phyloP scores from a whole-genome alignment of 2,329 filamentous ascomycete genomes.

The Penicillium sp. region DNA sequence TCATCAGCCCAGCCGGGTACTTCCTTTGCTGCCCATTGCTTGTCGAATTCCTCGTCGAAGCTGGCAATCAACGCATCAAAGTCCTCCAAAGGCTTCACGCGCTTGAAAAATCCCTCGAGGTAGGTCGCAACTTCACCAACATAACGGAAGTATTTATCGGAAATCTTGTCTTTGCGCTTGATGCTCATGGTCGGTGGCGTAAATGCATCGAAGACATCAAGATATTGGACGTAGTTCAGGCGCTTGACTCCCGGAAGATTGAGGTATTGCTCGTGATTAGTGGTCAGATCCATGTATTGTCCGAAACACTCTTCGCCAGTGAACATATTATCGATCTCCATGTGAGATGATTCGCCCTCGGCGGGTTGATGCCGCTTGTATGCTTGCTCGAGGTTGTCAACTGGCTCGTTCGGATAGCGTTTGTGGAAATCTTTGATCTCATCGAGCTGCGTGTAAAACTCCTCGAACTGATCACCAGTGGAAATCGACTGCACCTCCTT shows the following conservation, averaged over 20 bases:
- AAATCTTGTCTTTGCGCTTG: constrained; percentile 81
- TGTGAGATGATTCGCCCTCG: constrained; percentile 63
- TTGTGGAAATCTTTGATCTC: constrained; percentile 85
- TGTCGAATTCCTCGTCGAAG: constrained; percentile 83
- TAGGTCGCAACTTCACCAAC: constrained; percentile 78
- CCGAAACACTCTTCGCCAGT: constrained; percentile 94
- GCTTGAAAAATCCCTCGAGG: constrained; percentile 82
- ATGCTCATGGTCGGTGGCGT: constrained; percentile 70
- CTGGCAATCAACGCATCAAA: constrained; percentile 72
- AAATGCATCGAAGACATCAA: constrained; percentile 89
- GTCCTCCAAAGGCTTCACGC: constrained; percentile 83
- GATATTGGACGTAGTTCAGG: constrained; percentile 86
- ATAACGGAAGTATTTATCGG: constrained; percentile 90
- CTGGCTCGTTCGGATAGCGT: constrained; percentile 88
- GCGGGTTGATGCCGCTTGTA: constrained; percentile 73
- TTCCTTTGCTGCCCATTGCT: constrained; percentile 76
- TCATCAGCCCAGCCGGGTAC: constrained; percentile 76
- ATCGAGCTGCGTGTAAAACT: constrained; percentile 83
- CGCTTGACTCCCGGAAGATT: constrained; percentile 87
- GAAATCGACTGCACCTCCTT: constrained; percentile 83
- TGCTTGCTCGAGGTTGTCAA: constrained; percentile 90
- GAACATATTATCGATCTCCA: constrained; percentile 85
- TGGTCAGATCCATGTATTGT: constrained; percentile 85
- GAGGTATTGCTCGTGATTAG: constrained; percentile 81
- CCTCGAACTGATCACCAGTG: constrained; percentile 81